Conservation (phyloP, 2,329 filamentous ascomycete species). For the Colletotrichum filicis region DNA sequence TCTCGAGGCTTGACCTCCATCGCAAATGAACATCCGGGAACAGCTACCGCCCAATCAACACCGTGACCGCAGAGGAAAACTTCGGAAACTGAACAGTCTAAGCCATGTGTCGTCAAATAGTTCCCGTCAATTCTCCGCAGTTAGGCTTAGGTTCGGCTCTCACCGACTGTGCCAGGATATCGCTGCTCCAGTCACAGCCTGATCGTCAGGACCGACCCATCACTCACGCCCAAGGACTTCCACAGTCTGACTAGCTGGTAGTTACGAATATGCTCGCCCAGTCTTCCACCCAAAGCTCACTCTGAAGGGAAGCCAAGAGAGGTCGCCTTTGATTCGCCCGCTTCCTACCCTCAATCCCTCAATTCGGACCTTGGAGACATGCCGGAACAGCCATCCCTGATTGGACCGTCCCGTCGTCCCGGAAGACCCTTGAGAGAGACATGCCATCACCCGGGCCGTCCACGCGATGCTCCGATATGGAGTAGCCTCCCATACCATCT, state of each 20-base stretch:
- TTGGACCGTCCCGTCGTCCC: slow-evolving; percentile 11
- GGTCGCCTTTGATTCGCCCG: background rate
- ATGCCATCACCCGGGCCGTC: slow-evolving; percentile 22
- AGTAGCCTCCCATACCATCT: slow-evolving; percentile 23
- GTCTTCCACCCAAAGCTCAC: slow-evolving; percentile 9
- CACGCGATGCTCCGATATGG: slow-evolving; percentile 16
- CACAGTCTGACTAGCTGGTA: slow-evolving; percentile 3
- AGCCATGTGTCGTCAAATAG: background rate
- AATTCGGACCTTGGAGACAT: background rate
- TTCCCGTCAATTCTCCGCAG: slow-evolving; percentile 25
- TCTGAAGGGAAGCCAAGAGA: background rate
- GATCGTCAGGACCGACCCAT: slow-evolving; percentile 28
- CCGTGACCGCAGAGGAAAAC: background rate
- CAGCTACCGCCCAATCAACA: background rate
- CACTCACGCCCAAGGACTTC: background rate
- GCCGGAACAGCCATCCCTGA: background rate
- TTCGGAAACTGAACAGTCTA: background rate
- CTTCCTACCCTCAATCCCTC: background rate
- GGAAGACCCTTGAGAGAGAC: slow-evolving; percentile 16
- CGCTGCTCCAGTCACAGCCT: slow-evolving; percentile 20
- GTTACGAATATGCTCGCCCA: background rate
- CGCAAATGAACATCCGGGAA: background rate
- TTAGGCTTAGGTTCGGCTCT: slow-evolving; percentile 18
- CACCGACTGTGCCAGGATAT: slow-evolving; percentile 17
- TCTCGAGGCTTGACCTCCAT: background rate